Evolutionary conservation across 2,329 filamentous ascomycete species (phyloP), one percentile per base, ranked within the genome.

Genomic region (Fusarium anguioides): DNA sequence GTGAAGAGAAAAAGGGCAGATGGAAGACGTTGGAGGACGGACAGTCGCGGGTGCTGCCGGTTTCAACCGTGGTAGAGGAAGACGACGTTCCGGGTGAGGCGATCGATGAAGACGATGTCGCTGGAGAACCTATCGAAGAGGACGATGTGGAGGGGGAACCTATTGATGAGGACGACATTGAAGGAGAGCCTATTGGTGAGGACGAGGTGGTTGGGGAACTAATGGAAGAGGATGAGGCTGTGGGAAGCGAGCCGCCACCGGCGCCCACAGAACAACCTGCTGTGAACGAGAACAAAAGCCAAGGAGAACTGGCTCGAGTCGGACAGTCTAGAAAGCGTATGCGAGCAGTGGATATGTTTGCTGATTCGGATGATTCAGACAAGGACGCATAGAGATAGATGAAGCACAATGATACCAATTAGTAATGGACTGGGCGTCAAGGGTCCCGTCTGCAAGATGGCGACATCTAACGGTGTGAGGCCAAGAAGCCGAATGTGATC

Each of bases 331-430:
- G 86, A 70, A 90, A 86, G 74, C 85, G 91, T 64, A 90, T 92
- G 77, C 88, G 89, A 69, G 92, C 92, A 6, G 91, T 91, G 69
- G 92, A 96, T 75, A 94, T 96, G 92, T 96, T 96, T 86, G 92
- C 91, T 12, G 91, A 91, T 76, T 91, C 90, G 6, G 91, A 91
- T 69, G 85, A 78, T 15, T 76, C 74, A 14, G 70, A 74, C 18
- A 68, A 64, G 52, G 54, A 45, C 18, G 33, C 44, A 27, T 72
- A 60, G 62, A 48, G 33, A 51, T 31, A 49, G 49, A 49, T 39
- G 27, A 60, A 48, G 39, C 35, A 39, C 33, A 36, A 39, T 15
- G 31, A 58, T 50, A 35, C 29, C 37, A 46, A 21, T 42, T 42
- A 52, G 35, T 41, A 55, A 55, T 46, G 44, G 49, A 62, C 11